Evolutionary conservation across 805 yeast species (phyloP), one percentile per base, ranked within the genome.

Genomic region (Saccharomycopsis amapae): DNA sequence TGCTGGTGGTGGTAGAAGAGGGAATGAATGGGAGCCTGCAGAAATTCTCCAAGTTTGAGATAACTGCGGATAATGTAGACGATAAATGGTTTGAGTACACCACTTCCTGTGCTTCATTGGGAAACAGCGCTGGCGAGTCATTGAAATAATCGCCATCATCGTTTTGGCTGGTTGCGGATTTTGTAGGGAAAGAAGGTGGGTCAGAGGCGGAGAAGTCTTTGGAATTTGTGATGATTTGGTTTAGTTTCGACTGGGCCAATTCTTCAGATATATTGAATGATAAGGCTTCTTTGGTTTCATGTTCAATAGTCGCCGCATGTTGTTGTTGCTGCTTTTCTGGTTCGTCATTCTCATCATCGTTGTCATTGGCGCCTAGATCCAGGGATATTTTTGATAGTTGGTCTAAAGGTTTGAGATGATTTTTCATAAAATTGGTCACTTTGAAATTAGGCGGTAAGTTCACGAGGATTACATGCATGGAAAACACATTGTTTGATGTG

Each of bases 1-100:
- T 17, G 3, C 19, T 20, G 5, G 38, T 18, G 18, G 35, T 23
- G 5, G 52, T 45, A 34, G 48, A 31, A 31, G 10, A 13, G 12
- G 35, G 15, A 9, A 58, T 59, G 46, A 65, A 49, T 35, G 60
- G 57, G 20, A 58, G 45, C 20, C 56, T 56, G 42, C 69, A 66
- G 46, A 58, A 67, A 46, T 62, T 66, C 42, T 66, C 69, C 46
- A 67, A 65, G 44, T 67, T 67, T 41, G 62, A 62, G 2, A 67
- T 63, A 22, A 66, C 69, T 4, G 65, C 67, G 10, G 61, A 48
- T 4, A 60, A 54, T 5, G 71, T 49, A 3, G 67, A 63, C 5
- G 69, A 61, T 23, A 49, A 32, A 15, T 35, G 34, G 24, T 49
- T 49, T 1, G 48, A 37, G 28, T 42, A 46, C 10, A 45, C 10